Evolutionary conservation across 805 yeast genomes (phyloP).

Genomic region (Phaffomyces antillensis): DNA sequence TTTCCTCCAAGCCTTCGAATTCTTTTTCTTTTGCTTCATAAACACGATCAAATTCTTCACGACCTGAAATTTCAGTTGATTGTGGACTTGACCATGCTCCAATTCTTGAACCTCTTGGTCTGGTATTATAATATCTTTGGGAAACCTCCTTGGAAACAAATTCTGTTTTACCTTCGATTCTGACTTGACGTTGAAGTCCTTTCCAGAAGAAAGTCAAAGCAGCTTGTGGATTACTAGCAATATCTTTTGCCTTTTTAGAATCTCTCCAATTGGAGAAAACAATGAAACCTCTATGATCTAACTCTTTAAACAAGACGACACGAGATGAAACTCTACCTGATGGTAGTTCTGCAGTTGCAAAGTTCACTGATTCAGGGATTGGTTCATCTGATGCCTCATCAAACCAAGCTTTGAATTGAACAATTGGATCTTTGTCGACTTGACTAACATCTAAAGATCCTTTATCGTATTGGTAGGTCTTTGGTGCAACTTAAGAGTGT

Average conservation of each 20-base stretch:
- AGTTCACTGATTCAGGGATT: constrained; percentile 76
- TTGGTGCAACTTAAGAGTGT: constrained; percentile 53
- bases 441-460: constrained; percentile 49
- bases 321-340: constrained; percentile 87
- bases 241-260: constrained; percentile 74
- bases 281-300: constrained; percentile 78
- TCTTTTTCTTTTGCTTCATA: constrained; percentile 42
- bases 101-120: constrained; percentile 89
- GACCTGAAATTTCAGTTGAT: constrained; percentile 46
- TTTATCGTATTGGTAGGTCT: constrained; percentile 81
- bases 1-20: constrained; percentile 53
- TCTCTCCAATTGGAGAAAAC: constrained; percentile 89
- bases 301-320: constrained; percentile 79
- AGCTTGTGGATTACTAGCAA: constrained; percentile 66
- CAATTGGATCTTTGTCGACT: constrained; percentile 53
- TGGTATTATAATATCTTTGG: constrained; percentile 69
- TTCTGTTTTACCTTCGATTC: constrained; percentile 84
- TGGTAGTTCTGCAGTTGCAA: constrained; percentile 86
- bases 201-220: constrained; percentile 91
- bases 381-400: constrained; percentile 59
- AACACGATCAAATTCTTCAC: constrained; percentile 56
- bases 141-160: constrained; percentile 66
- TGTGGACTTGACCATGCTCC: constrained; percentile 99
- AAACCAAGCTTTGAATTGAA: constrained; percentile 83
- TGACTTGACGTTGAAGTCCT: constrained; percentile 80